Evolutionary conservation across 2,329 filamentous ascomycete genomes (phyloP), one percentile per base, ranked within the genome.

Genomic region (Apiospora rasikravindrae): DNA sequence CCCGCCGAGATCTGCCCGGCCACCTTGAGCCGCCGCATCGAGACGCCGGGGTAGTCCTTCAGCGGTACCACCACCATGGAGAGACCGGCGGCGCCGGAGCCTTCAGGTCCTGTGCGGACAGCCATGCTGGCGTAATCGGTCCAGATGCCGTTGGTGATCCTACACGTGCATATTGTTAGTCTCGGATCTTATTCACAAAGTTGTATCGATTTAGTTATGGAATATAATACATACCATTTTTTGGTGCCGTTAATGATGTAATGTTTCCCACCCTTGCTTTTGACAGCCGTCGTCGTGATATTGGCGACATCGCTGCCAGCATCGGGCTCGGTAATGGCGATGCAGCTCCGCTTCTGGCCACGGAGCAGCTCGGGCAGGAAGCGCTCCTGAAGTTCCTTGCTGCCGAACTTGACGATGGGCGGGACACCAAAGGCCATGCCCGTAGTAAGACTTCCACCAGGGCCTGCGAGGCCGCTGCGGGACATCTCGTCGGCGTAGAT

Each of bases 291-390:
- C 0, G 92, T 94, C 4, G 87, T 86, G 75, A 94, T 92, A 77
- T 91, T 92, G 8, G 92, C 91, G 1, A 95, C 93, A 78, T 95
- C 93, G 70, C 88, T 91, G 0, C 93, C 93, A 0, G 92, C 92
- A 70, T 89, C 90, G 0, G 93, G 93, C 79, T 95, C 93, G 0
- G 93, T 95, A 76, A 95, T 94, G 13, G 93, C 93, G 75, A 95
- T 94, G 77, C 93, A 95, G 19, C 86, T 86, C 57, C 92, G 85
- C 82, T 91, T 93, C 78, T 86, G 87, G 8, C 91, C 91, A 0
- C 86, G 88, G 16, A 95, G 83, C 0, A 94, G 84, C 69, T 93
- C 91, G 0, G 92, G 92, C 10, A 95, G 83, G 75, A 92, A 91
- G 13, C 86, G 85, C 74, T 91, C 89, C 80, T 94, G 90, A 37